Evolutionary conservation across 129 eudicot genomes (phyloP).

Genomic region (Lactuca sativa): DNA sequence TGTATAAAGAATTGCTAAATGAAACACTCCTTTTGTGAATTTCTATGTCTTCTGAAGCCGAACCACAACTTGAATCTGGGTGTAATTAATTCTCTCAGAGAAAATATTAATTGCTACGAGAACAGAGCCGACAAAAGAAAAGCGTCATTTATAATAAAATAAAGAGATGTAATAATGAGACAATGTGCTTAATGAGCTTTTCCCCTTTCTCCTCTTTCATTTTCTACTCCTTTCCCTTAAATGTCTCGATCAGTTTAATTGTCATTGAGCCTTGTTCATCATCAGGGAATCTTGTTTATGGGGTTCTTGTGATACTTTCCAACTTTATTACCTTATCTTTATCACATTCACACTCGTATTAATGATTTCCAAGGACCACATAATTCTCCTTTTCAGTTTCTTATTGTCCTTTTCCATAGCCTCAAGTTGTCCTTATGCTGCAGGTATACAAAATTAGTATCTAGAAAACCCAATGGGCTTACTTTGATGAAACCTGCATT

Average conservation of each 20-base stretch:
- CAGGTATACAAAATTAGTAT: constrained; percentile 16
- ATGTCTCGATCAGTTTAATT: constrained; percentile 27
- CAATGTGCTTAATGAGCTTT: constrained; percentile 32
- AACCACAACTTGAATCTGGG: constrained; percentile 29
- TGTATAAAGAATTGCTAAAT: neutral
- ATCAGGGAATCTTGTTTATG: constrained; percentile 28
- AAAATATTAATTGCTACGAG: constrained; percentile 5
- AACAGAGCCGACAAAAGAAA: constrained; percentile 31
- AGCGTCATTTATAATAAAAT: constrained; percentile 15
- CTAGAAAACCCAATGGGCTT: constrained; percentile 26
- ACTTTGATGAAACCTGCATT: constrained; percentile 29
- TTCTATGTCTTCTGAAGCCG: constrained; percentile 14
- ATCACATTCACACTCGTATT: neutral
- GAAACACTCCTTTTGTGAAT: neutral
- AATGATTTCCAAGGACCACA: constrained; percentile 40
- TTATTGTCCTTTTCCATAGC: constrained; percentile 33
- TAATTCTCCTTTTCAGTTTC: constrained; percentile 11
- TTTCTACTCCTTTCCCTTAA: constrained; percentile 15
- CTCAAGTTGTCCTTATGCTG: constrained; percentile 33
- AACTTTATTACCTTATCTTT: constrained; percentile 26
- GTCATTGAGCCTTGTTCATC: constrained; percentile 11
- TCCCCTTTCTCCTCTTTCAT: constrained; percentile 9
- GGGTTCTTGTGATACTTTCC: constrained; percentile 12
- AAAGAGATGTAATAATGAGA: constrained; percentile 29
- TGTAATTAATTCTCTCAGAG: constrained; percentile 16